phyloP scores from a whole-genome alignment of 1,284 basidiomycete species.

The Waitea zeae region DNA sequence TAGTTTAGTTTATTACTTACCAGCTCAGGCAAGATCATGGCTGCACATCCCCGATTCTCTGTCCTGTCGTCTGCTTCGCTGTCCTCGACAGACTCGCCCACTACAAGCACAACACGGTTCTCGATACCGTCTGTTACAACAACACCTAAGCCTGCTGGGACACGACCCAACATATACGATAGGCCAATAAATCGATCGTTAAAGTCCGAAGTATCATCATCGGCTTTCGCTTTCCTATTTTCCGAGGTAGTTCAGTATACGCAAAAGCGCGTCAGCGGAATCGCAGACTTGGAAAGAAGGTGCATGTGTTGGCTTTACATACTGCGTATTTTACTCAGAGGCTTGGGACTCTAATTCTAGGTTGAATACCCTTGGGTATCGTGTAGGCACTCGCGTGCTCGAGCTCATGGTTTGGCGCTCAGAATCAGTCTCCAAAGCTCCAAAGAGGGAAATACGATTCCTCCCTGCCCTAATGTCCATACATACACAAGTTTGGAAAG shows the following conservation, averaged over 20 bases:
- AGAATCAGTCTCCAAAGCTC: constrained; percentile 57
- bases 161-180: constrained; percentile 67
- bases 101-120: constrained; percentile 43
- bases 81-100: constrained; percentile 48
- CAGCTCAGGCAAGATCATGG: no score
- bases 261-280: constrained; percentile 86
- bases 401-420: constrained; percentile 61
- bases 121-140: constrained; percentile 34
- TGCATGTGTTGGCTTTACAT: constrained; percentile 7
- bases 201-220: constrained; percentile 62
- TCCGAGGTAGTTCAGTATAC: constrained; percentile 89
- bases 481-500: constrained; percentile 87
- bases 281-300: constrained; percentile 80
- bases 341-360: constrained; percentile 21
- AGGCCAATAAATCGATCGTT: constrained; percentile 73
- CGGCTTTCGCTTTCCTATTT: constrained; percentile 80
- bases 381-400: constrained; percentile 71
- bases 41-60: constrained; percentile 54
- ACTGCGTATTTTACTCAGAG: constrained; percentile 7
- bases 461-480: constrained; percentile 82
- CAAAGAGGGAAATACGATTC: constrained; percentile 78
- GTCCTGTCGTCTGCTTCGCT: constrained; percentile 48
- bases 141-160: constrained; percentile 19
- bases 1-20: no score
- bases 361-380: constrained; percentile 79